A percentile compares a stretch with the other conserved stretches of the same genome.
Conservation (phyloP, 129 eudicot species). For the Flaveria trinervia region DNA sequence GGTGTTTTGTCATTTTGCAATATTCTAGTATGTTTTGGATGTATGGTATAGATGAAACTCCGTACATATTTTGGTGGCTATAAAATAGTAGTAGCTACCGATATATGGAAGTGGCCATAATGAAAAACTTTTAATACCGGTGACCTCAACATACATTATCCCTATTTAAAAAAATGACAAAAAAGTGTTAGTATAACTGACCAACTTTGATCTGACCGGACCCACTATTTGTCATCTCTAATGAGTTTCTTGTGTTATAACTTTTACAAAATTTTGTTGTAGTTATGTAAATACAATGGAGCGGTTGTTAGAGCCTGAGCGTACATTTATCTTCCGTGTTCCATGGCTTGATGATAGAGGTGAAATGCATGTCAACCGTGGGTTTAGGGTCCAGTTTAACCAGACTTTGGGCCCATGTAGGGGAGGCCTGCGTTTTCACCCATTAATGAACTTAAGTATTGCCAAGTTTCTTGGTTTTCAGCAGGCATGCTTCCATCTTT, state of each 20-base stretch:
- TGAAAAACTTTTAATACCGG: neutral
- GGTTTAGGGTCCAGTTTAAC: constrained; percentile 86
- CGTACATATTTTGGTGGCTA: too few species aligned
- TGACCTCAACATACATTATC: neutral
- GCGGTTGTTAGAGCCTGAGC: constrained; percentile 96
- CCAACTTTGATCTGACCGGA: neutral
- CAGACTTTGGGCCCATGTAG: constrained; percentile 97
- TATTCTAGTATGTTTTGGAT: neutral
- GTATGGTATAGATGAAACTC: neutral
- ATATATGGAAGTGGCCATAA: constrained; percentile 1
- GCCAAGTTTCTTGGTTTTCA: constrained; percentile 94
- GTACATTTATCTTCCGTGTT: constrained; percentile 80
- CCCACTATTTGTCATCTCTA: neutral
- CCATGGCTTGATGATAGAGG: constrained; percentile 99
- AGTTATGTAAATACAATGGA: constrained; percentile 96
- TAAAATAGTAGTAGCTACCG: neutral
- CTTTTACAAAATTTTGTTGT: constrained; percentile 18
- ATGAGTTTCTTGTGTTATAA: neutral
- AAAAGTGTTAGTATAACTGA: neutral
- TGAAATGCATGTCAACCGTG: constrained; percentile 94
- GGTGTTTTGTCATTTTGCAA: neutral
- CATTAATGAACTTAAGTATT: constrained; percentile 87
- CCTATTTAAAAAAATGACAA: neutral
- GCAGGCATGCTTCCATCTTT: constrained; percentile 59
- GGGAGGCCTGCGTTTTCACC: constrained; percentile 96